Evolutionary conservation across 139 green algal species (phyloP), one percentile per base, ranked within the genome.

Genomic region (Nannochloris sp.): DNA sequence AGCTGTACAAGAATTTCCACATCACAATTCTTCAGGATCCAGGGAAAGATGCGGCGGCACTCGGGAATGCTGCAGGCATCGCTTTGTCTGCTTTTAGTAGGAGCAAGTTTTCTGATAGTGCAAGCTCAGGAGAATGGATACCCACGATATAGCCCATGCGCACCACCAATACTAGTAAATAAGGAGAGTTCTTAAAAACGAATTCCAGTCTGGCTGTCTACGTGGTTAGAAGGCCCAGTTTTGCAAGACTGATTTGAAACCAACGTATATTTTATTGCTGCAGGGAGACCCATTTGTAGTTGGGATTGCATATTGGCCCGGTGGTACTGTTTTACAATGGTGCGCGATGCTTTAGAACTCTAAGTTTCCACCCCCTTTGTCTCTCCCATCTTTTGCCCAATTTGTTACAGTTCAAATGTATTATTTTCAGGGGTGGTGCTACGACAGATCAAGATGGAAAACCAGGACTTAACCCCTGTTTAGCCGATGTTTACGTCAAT

Each of bases 231-330:
- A n/a, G n/a, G n/a, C n/a, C n/a, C n/a, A n/a, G n/a, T n/a, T n/a
- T n/a, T n/a, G n/a, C n/a, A n/a, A n/a, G n/a, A 51, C 42, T 51
- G 19, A 19, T 19, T 51, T 19, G 19, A 19, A 37, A 44, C 23
- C 3, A 29, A 4, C 23, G 23, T 15, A 8, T 39, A 15, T 56
- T 23, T 1, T 37, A 4, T 2, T 23, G 6, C 27, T 45, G 34
- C 68, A 79, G 71, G 68, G 62, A 13, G 70, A 79, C 30, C 29
- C 37, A 4, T 81, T 78, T 60, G 42, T 68, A 15, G 64, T 81
- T 47, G 74, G 74, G 12, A 44, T 81, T 33, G 72, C 74, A 9
- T 81, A 77, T 64, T 81, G 71, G 70, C 74, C 74, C 4, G 71
- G 70, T 24, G 65, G 64, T 56, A 66, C 45, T 13, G 37, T 78